Conservation (phyloP, 2,329 filamentous ascomycete species). For the Ophiostoma sp. region DNA sequence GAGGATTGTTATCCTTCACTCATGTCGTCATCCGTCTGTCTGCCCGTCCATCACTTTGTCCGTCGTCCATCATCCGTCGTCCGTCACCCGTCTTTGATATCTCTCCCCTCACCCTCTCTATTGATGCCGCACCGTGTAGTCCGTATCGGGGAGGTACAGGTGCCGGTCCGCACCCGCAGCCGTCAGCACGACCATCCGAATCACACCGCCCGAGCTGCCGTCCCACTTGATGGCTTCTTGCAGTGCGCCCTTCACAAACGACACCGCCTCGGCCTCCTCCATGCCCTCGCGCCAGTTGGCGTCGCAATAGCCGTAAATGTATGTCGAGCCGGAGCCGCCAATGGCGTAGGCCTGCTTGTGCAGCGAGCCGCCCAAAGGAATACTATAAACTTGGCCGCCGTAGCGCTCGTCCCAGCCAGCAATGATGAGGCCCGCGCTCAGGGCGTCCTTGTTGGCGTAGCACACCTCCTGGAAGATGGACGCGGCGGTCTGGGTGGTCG, state of each 20-base stretch:
- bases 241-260: conserved; percentile 89
- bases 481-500: conserved; percentile 92
- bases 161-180: conserved; percentile 86
- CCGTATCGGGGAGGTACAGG: conserved; percentile 90
- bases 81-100: background rate
- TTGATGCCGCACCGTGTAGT: conserved; percentile 74
- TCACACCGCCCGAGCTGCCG: conserved; percentile 96
- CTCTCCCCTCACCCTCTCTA: conserved; percentile 32
- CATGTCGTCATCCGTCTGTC: background rate
- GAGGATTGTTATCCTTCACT: background rate
- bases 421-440: conserved; percentile 96
- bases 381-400: conserved; percentile 96
- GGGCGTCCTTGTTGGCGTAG: conserved; percentile 92
- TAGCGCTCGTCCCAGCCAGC: conserved; percentile 96
- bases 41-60: background rate
- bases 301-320: conserved; percentile 99
- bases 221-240: conserved; percentile 99
- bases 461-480: conserved; percentile 97
- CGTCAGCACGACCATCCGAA: conserved; percentile 95
- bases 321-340: conserved; percentile 93
- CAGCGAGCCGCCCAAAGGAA: conserved; percentile 91
- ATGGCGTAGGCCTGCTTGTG: conserved; percentile 98
- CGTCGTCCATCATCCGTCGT: background rate
- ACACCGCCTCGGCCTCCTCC: conserved; percentile 85
- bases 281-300: conserved; percentile 94